These are phyloP conservation scores for Lodderomyces elongisporus DNA, from an alignment of 1,139 yeast species.

Conservation along the genomic window DNA sequence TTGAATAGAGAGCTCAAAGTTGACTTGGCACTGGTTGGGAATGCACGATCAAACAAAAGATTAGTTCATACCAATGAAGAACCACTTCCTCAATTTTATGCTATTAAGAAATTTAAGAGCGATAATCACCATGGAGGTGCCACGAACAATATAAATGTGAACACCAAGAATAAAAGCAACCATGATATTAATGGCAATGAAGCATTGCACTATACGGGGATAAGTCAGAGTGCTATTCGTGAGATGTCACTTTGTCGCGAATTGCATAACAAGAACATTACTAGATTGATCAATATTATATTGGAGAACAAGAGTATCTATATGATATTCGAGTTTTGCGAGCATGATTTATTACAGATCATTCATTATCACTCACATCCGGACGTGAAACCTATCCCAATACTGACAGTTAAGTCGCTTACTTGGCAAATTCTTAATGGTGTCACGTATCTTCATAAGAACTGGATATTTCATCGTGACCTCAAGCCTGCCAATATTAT, in stretches of 20 bases:
- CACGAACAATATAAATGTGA: slow-evolving; percentile 22
- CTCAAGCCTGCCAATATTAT: slow-evolving; percentile 96
- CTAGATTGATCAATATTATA: slow-evolving; percentile 77
- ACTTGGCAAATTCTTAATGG: slow-evolving; percentile 93
- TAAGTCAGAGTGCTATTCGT: slow-evolving; percentile 92
- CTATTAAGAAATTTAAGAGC: slow-evolving; percentile 94
- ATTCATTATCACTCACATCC: slow-evolving; percentile 94
- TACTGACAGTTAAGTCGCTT: slow-evolving; percentile 70
- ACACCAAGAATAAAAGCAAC: slow-evolving; percentile 11
- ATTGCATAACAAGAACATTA: slow-evolving; percentile 71
- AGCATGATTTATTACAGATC: slow-evolving; percentile 88
- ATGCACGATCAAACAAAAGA: background rate
- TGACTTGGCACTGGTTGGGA: slow-evolving; percentile 3
- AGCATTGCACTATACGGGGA: slow-evolving; percentile 84
- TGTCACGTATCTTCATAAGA: slow-evolving; percentile 84
- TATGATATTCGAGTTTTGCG: slow-evolving; percentile 94
- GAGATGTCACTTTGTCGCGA: slow-evolving; percentile 96
- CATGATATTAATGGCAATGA: slow-evolving; percentile 62
- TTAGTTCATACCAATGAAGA: background rate
- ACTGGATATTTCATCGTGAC: slow-evolving; percentile 95
- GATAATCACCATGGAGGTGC: slow-evolving; percentile 59
- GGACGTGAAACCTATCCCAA: slow-evolving; percentile 72
- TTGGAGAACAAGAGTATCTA: slow-evolving; percentile 86
- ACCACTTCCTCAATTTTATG: slow-evolving; percentile 39
- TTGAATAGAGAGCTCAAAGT: background rate